Evolutionary conservation across 805 yeast genomes (phyloP).

Genomic region (Candida argentea): DNA sequence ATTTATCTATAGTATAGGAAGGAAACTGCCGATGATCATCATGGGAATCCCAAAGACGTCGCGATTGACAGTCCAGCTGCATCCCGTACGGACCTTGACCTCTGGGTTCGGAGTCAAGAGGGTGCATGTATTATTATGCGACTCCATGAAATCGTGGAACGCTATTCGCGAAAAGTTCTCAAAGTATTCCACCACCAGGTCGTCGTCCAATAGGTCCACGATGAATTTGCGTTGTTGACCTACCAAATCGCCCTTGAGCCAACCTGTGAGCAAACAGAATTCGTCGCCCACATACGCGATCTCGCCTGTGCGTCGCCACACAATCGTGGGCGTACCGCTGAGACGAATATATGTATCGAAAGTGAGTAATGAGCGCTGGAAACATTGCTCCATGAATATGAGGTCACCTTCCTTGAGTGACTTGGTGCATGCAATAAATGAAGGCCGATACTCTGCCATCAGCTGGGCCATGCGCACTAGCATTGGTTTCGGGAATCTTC

Average conservation of each 20-base stretch:
- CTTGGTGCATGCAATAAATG: slow-evolving; percentile 86
- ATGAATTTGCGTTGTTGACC: slow-evolving; percentile 57
- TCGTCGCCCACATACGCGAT: slow-evolving; percentile 94
- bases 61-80: slow-evolving; percentile 88
- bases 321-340: slow-evolving; percentile 89
- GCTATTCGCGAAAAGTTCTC: slow-evolving; percentile 76
- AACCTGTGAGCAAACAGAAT: slow-evolving; percentile 83
- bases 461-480: slow-evolving; percentile 76
- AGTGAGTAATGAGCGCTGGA: slow-evolving; percentile 83
- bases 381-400: slow-evolving; percentile 92
- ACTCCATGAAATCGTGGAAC: slow-evolving; percentile 81
- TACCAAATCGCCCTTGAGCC: slow-evolving; percentile 65
- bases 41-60: slow-evolving; percentile 95
- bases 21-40: slow-evolving; percentile 91
- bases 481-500: slow-evolving; percentile 59
- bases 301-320: slow-evolving; percentile 94
- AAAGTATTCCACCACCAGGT: slow-evolving; percentile 79
- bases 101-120: slow-evolving; percentile 49
- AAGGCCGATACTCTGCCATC: slow-evolving; percentile 86
- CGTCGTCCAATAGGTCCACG: slow-evolving; percentile 79
- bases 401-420: slow-evolving; percentile 83
- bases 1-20: slow-evolving; percentile 51
- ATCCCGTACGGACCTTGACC: slow-evolving; percentile 59
- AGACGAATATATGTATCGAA: slow-evolving; percentile 76
- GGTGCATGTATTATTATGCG: slow-evolving; percentile 79